Conservation (phyloP, 371 early-diverging fungal species). For the Lichtheimia ornata region DNA sequence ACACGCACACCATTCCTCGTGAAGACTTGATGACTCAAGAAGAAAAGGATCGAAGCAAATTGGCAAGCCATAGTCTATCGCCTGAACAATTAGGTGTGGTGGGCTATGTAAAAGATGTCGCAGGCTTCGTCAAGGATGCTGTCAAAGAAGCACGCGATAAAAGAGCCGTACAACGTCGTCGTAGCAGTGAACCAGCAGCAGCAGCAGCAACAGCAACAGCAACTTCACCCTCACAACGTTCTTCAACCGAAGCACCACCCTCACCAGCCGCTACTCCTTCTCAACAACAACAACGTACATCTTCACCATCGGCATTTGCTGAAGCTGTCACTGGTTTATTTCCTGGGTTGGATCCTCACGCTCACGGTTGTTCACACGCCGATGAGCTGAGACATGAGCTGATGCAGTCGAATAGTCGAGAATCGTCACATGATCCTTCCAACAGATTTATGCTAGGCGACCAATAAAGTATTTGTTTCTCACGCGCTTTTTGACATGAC, state of each 20-base stretch:
- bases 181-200: too few species aligned
- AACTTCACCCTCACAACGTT: background rate
- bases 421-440: background rate
- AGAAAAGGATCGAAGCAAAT: slow-evolving; percentile 5
- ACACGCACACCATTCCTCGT: slow-evolving; percentile 24
- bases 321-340: slow-evolving; percentile 38
- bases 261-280: background rate
- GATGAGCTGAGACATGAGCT: slow-evolving; percentile 16
- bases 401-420: slow-evolving; percentile 8
- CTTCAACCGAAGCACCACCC: slow-evolving; percentile 2
- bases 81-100: slow-evolving; percentile 49
- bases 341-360: slow-evolving; percentile 25
- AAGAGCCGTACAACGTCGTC: slow-evolving; percentile 10
- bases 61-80: slow-evolving; percentile 41
- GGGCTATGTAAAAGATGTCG: slow-evolving; percentile 52
- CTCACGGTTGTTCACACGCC: slow-evolving; percentile 8
- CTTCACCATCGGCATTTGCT: slow-evolving; percentile 27
- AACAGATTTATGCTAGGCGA: too few species aligned
- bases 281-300: background rate
- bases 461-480: too few species aligned
- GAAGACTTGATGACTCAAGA: slow-evolving; percentile 11
- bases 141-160: slow-evolving; percentile 29
- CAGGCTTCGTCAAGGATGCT: slow-evolving; percentile 47
- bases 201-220: slow-evolving; percentile 5
- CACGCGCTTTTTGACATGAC: too few species aligned